A percentile compares a stretch with the other conserved stretches of the same genome.
Evolutionary conservation across 2,329 filamentous ascomycete genomes (phyloP).

Genomic region (Colletotrichum phormii): DNA sequence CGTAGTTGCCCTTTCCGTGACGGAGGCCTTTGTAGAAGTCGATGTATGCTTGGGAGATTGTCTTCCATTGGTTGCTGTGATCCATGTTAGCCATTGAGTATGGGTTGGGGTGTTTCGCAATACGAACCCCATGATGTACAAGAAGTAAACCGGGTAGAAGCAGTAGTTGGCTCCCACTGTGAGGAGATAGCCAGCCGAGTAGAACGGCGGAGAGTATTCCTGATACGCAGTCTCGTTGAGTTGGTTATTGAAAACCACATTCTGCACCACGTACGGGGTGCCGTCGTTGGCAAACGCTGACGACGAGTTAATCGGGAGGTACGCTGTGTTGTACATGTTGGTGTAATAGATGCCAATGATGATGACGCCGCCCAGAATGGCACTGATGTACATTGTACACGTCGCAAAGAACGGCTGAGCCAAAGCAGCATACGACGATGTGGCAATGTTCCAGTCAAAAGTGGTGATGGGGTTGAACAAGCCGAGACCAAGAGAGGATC

Average conservation of each 20-base stretch:
- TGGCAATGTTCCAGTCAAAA: slow-evolving; percentile 61
- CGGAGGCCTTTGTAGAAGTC: slow-evolving; percentile 53
- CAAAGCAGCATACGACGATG: slow-evolving; percentile 51
- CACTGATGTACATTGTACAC: slow-evolving; percentile 49
- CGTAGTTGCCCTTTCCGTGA: slow-evolving; percentile 53
- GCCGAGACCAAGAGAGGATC: slow-evolving; percentile 53
- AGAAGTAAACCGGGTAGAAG: slow-evolving; percentile 56
- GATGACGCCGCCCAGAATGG: slow-evolving; percentile 50
- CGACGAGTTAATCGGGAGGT: slow-evolving; percentile 61
- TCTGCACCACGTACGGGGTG: slow-evolving; percentile 48
- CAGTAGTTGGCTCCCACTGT: slow-evolving; percentile 56
- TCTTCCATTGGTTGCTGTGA: slow-evolving; percentile 50
- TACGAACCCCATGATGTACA: slow-evolving; percentile 51
- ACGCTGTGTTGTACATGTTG: slow-evolving; percentile 57
- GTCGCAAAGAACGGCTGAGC: slow-evolving; percentile 54
- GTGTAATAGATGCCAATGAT: slow-evolving; percentile 55
- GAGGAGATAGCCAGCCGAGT: slow-evolving; percentile 55
- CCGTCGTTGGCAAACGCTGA: slow-evolving; percentile 58
- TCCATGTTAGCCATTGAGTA: neutral
- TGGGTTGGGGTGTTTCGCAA: accelerated
- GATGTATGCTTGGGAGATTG: slow-evolving; percentile 50
- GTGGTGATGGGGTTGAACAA: slow-evolving; percentile 61
- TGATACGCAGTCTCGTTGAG: slow-evolving; percentile 53
- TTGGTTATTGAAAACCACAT: slow-evolving; percentile 50
- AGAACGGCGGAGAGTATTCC: slow-evolving; percentile 57